Base-by-base conservation (phyloP, 768 basidiomycete species). In the Leccinum imitatum region DNA sequence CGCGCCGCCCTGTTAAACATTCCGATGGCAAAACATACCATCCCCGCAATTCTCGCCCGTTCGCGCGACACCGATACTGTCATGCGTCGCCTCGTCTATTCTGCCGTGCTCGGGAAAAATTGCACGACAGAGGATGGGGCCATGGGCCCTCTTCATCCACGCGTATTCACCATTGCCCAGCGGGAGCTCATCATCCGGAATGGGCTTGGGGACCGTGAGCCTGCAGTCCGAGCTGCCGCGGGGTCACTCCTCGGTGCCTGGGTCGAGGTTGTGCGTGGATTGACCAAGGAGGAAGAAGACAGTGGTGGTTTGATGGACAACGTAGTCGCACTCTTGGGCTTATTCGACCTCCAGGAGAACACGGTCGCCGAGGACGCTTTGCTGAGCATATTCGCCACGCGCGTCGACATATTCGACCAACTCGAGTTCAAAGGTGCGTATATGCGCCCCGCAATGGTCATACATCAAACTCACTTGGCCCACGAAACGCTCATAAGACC, bases 191-290 rank as follows among this genome's bases (percentile, higher is more conserved):
- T 96, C 51, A 84, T 96, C 2, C 82, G 83, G 19, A 86, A 90
- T 67, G 96, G 96, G 2, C 78, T 98, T 3, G 87, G 91, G 0
- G 96, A 98, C 73, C 84, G 96, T 27, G 93, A 97, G 59, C 77
- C 81, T 0, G 71, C 75, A 2, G 93, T 98, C 3, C 80, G 87
- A 31, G 75, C 80, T 17, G 92, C 91, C 1, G 88, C 94, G 0
- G 86, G 82, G 2, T 81, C 81, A 2, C 81, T 97, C 50, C 73
- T 98, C 15, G 84, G 80, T 0, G 78, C 76, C 7, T 98, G 96
- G 96, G 80, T 92, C 7, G 86, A 91, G 48, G 76, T 79, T 31
- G 79, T 85, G 9, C 60, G 67, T 23, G 78, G 79, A 2, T 46
- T 54, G 6, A 47, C 56, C 3, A 73, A 78, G 17, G 21, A 68